Conservation (phyloP, 2,329 filamentous ascomycete genomes). For the Westerdykella ornata region DNA sequence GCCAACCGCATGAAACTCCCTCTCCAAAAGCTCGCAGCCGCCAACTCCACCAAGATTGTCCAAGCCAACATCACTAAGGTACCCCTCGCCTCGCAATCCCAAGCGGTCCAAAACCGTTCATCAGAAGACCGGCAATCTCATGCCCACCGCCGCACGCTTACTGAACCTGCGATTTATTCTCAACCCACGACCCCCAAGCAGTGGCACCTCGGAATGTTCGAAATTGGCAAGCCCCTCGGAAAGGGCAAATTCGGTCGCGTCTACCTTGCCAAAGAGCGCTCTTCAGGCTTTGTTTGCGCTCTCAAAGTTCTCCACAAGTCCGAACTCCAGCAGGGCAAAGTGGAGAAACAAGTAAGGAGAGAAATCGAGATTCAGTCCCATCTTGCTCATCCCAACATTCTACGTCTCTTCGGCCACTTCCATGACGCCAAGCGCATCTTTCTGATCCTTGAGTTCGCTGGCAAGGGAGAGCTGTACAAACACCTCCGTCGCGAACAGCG, state of each 20-base stretch:
- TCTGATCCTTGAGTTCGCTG: slow-evolving; percentile 79
- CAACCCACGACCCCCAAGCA: slow-evolving; percentile 42
- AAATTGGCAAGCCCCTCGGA: slow-evolving; percentile 77
- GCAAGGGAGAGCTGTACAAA: slow-evolving; percentile 82
- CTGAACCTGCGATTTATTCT: slow-evolving; percentile 44
- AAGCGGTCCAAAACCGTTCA: slow-evolving; percentile 51
- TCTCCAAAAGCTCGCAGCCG: slow-evolving; percentile 78
- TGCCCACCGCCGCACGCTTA: slow-evolving; percentile 37
- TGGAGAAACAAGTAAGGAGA: slow-evolving; percentile 80
- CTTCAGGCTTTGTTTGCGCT: slow-evolving; percentile 74
- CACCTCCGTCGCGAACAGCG: slow-evolving; percentile 70
- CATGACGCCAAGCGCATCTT: slow-evolving; percentile 85
- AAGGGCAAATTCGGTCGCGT: slow-evolving; percentile 86
- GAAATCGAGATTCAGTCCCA: slow-evolving; percentile 90
- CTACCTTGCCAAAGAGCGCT: slow-evolving; percentile 74
- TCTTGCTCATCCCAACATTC: slow-evolving; percentile 76
- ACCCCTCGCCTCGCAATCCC: slow-evolving; percentile 53
- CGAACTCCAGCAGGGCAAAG: slow-evolving; percentile 70
- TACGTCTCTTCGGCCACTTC: slow-evolving; percentile 79
- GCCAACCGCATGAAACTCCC: slow-evolving; percentile 61
- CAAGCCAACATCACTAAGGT: slow-evolving; percentile 51
- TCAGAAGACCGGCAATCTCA: slow-evolving; percentile 29
- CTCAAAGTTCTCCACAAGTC: slow-evolving; percentile 82
- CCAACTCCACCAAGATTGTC: slow-evolving; percentile 53
- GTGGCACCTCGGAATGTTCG: slow-evolving; percentile 89